Conservation (phyloP, 495 filamentous ascomycete species). For the Penicillium roqueforti region DNA sequence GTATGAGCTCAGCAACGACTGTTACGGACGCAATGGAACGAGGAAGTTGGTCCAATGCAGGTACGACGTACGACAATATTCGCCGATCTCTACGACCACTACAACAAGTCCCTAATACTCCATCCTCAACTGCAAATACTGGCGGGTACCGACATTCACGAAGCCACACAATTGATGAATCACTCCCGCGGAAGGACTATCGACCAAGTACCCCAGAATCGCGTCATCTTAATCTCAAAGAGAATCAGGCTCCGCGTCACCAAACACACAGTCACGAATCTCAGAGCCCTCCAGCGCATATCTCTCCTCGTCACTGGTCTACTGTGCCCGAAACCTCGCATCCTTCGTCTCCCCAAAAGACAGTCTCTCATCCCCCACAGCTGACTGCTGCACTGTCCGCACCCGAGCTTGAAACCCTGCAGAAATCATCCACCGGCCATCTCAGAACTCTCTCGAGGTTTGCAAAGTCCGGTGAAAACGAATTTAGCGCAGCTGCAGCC, state of each 20-base stretch:
- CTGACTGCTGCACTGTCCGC: conserved; percentile 50
- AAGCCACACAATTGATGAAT: conserved; percentile 43
- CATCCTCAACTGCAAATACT: conserved; percentile 32
- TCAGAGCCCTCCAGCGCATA: conserved; percentile 30
- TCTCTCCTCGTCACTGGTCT: conserved; percentile 31
- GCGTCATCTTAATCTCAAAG: conserved; percentile 27
- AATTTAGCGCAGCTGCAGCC: conserved; percentile 65
- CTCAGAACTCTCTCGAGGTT: conserved; percentile 84
- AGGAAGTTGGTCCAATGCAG: conserved; percentile 40
- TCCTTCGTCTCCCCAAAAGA: conserved; percentile 39
- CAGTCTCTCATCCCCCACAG: conserved; percentile 38
- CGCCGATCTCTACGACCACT: conserved; percentile 76
- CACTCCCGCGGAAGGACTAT: conserved; percentile 33
- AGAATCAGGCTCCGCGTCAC: conserved; percentile 31
- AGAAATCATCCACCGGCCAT: conserved; percentile 81
- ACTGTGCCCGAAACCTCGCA: conserved; percentile 30
- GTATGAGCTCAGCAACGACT: conserved; percentile 40
- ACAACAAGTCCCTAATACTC: conserved; percentile 59
- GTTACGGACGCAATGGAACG: conserved; percentile 24
- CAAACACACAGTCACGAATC: conserved; percentile 20
- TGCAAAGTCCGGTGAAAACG: conserved; percentile 66
- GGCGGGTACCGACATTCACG: conserved; percentile 36
- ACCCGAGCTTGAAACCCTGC: conserved; percentile 72
- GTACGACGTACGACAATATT: conserved; percentile 61
- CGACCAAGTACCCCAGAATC: conserved; percentile 34